Conservation (phyloP, 352 stramenopile genomes). For the Pilasporangium apinafurcum region DNA sequence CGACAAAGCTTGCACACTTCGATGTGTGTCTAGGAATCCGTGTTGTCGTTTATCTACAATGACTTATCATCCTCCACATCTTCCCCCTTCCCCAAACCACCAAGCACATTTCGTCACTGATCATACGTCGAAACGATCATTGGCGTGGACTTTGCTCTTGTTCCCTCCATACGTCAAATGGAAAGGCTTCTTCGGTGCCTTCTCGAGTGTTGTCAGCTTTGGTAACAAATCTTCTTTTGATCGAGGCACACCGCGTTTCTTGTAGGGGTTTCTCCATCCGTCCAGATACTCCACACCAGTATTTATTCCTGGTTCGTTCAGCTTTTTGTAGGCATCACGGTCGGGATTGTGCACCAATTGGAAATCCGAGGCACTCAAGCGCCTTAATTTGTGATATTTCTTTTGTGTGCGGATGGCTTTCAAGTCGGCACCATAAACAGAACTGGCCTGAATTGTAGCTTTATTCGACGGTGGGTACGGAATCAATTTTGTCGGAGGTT, state of each 20-base stretch:
- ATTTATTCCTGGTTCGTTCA: constrained; percentile 44
- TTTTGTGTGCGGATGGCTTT: constrained; percentile 44
- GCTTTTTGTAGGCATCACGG: constrained; percentile 23
- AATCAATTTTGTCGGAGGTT: constrained; percentile 29
- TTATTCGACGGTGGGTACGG: constrained; percentile 54
- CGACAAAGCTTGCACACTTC: too few relatives aligned
- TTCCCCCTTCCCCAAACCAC: too few relatives aligned
- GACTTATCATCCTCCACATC: too few relatives aligned
- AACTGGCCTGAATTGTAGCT: constrained; percentile 33
- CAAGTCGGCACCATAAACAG: constrained; percentile 31
- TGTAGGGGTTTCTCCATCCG: constrained; percentile 65
- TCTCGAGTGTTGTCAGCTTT: constrained; percentile 32
- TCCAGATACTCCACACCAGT: constrained; percentile 49
- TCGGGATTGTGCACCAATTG: constrained; percentile 40
- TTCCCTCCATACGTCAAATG: constrained; percentile 54
- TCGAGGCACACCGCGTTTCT: constrained; percentile 46
- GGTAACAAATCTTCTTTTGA: constrained; percentile 43
- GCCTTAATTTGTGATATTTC: constrained; percentile 54
- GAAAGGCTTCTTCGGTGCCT: constrained; percentile 36
- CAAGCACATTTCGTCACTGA: too few relatives aligned
- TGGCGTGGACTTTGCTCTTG: constrained; percentile 60
- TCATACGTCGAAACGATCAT: constrained; percentile 66
- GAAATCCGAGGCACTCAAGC: constrained; percentile 37
- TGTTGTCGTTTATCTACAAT: too few relatives aligned
- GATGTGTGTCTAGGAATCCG: too few relatives aligned